phyloP scores from a whole-genome alignment of 2,329 filamentous ascomycete genomes.

The Monilinia polystroma region DNA sequence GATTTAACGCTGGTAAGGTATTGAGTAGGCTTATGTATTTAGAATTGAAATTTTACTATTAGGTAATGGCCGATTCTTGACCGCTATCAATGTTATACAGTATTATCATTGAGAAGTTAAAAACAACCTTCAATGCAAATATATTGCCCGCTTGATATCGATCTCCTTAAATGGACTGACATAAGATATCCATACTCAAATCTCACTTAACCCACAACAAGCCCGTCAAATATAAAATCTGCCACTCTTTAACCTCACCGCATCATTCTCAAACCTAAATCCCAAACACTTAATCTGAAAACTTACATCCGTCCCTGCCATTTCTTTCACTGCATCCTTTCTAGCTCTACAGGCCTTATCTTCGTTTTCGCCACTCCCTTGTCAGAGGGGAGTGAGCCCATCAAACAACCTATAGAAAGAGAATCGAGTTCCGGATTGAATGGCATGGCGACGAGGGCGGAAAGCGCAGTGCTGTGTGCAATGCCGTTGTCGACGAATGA shows the following conservation, averaged over 20 bases:
- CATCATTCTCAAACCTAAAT: neutral
- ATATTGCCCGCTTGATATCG: too few relatives aligned
- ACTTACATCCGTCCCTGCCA: neutral
- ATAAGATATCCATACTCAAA: too few relatives aligned
- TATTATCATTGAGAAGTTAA: neutral
- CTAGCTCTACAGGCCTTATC: neutral
- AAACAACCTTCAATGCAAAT: neutral
- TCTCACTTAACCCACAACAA: neutral
- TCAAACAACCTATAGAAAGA: slow-evolving; percentile 9
- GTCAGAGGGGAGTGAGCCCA: slow-evolving; percentile 5
- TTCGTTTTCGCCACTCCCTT: too few relatives aligned
- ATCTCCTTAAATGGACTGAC: neutral
- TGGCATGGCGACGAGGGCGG: slow-evolving; percentile 25
- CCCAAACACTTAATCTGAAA: neutral
- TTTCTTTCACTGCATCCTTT: neutral
- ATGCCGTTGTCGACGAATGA: slow-evolving; percentile 24
- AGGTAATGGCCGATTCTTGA: too few relatives aligned
- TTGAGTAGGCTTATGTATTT: neutral
- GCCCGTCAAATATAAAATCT: neutral
- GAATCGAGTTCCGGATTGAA: slow-evolving; percentile 13
- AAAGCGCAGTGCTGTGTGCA: slow-evolving; percentile 26
- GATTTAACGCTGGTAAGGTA: neutral
- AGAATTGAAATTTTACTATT: too few relatives aligned
- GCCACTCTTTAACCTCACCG: neutral
- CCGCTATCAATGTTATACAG: neutral